Conservation (phyloP, 495 filamentous ascomycete genomes). For the Hyaloscypha variabilis region DNA sequence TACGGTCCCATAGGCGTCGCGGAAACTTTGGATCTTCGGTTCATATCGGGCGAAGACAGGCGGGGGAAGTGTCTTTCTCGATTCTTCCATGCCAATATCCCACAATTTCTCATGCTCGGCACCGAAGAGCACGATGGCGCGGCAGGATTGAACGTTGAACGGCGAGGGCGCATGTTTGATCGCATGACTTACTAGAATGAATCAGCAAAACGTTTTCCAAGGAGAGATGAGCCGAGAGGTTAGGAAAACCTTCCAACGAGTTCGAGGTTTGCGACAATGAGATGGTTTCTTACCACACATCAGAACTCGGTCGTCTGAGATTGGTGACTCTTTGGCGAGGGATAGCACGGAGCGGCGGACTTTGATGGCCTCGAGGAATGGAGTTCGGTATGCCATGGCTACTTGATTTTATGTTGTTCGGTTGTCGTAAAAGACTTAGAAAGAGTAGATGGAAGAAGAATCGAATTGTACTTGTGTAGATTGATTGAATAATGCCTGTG, state of each 20-base stretch:
- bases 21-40: conserved; percentile 51
- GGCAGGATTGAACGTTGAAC: conserved; percentile 69
- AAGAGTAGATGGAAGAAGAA: not conserved
- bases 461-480: not conserved
- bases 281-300: conserved; percentile 51
- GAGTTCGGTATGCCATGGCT: conserved; percentile 24
- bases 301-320: conserved; percentile 54
- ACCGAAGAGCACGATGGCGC: conserved; percentile 62
- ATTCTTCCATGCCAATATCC: conserved; percentile 53
- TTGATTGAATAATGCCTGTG: not conserved
- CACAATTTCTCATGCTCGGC: conserved; percentile 67
- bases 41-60: conserved; percentile 52
- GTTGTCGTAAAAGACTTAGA: not conserved
- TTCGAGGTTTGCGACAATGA: too few species aligned
- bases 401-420: not conserved
- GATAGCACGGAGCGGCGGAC: conserved; percentile 60
- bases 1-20: conserved; percentile 59
- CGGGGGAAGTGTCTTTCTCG: conserved; percentile 55
- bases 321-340: conserved; percentile 57
- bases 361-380: conserved; percentile 56
- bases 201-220: too few species aligned
- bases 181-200: conserved; percentile 17
- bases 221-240: too few species aligned
- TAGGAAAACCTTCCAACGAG: too few species aligned
- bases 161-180: conserved; percentile 59